phyloP scores from a whole-genome alignment of 139 green algal species.

The Picocystis salinarum region DNA sequence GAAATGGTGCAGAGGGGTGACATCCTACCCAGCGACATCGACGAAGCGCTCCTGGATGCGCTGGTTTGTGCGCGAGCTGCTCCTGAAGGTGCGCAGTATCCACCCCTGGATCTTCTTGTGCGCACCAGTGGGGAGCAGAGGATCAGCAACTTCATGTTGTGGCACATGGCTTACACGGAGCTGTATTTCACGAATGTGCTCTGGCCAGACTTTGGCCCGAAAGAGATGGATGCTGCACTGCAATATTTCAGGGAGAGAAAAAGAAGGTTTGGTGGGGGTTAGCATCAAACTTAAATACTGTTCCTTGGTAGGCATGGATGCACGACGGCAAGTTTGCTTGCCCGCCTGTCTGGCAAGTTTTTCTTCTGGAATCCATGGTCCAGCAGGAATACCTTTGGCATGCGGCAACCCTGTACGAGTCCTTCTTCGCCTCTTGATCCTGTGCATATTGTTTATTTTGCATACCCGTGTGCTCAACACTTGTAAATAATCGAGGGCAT shows the following conservation, averaged over 20 bases:
- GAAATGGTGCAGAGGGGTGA: slow-evolving; percentile 20
- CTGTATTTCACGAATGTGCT: slow-evolving; percentile 32
- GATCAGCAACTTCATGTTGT: slow-evolving; percentile 69
- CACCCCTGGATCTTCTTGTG: slow-evolving; percentile 51
- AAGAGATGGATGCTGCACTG: slow-evolving; percentile 19
- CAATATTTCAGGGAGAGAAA: slow-evolving; percentile 19
- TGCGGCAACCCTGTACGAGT: too few relatives aligned
- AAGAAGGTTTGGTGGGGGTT: slow-evolving; percentile 27
- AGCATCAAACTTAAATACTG: too few relatives aligned
- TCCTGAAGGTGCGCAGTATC: neutral
- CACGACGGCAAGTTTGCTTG: too few relatives aligned
- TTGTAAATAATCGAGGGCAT: too few relatives aligned
- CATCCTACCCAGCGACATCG: slow-evolving; percentile 25
- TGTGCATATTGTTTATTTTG: too few relatives aligned
- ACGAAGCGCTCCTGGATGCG: slow-evolving; percentile 9
- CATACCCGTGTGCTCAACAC: too few relatives aligned
- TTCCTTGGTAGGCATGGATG: too few relatives aligned
- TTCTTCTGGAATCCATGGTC: too few relatives aligned
- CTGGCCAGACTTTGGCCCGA: slow-evolving; percentile 53
- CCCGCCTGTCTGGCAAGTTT: too few relatives aligned
- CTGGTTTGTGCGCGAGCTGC: too few relatives aligned
- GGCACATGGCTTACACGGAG: slow-evolving; percentile 55
- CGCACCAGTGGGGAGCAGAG: slow-evolving; percentile 55
- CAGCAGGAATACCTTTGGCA: too few relatives aligned
- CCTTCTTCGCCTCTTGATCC: too few relatives aligned